Evolutionary conservation across 768 basidiomycete genomes (phyloP).

Genomic region (Podaxis pistillaris): DNA sequence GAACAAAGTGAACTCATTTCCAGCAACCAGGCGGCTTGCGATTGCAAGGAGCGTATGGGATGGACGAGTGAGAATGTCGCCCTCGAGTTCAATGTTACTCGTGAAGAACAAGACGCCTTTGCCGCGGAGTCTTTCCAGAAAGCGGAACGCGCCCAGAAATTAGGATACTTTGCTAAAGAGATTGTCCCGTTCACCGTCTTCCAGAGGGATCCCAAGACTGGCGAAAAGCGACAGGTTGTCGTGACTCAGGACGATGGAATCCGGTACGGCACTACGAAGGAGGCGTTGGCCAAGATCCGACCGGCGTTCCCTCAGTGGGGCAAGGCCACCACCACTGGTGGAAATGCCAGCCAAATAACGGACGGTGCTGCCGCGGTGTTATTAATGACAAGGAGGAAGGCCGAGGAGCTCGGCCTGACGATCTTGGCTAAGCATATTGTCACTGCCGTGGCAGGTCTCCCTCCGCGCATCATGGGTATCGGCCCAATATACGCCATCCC

Average conservation of each 20-base stretch:
- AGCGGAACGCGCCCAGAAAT: slow-evolving; percentile 71
- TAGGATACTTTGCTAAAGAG: slow-evolving; percentile 63
- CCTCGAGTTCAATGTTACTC: slow-evolving; percentile 63
- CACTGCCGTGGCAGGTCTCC: slow-evolving; percentile 67
- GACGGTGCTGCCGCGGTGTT: slow-evolving; percentile 83
- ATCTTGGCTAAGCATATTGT: slow-evolving; percentile 79
- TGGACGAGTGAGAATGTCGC: slow-evolving; percentile 92
- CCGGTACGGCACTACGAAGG: slow-evolving; percentile 69
- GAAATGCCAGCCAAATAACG: slow-evolving; percentile 84
- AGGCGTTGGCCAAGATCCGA: slow-evolving; percentile 59
- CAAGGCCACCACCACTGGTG: slow-evolving; percentile 70
- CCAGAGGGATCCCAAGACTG: slow-evolving; percentile 54
- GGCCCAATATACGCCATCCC: slow-evolving; percentile 87
- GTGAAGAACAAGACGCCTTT: slow-evolving; percentile 74
- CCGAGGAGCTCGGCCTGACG: slow-evolving; percentile 67
- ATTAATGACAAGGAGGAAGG: slow-evolving; percentile 78
- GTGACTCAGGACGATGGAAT: slow-evolving; percentile 78
- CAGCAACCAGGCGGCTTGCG: slow-evolving; percentile 51
- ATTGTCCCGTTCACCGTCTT: slow-evolving; percentile 76
- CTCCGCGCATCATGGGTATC: slow-evolving; percentile 86
- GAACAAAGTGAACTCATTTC: slow-evolving; percentile 61
- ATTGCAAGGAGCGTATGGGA: slow-evolving; percentile 76
- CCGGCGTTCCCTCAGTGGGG: slow-evolving; percentile 86
- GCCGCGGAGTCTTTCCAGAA: slow-evolving; percentile 76
- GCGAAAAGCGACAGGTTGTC: slow-evolving; percentile 48